Evolutionary conservation across 116 monocot species (phyloP), one percentile per base, ranked within the genome.

Genomic region (Trichopus zeylanicus): DNA sequence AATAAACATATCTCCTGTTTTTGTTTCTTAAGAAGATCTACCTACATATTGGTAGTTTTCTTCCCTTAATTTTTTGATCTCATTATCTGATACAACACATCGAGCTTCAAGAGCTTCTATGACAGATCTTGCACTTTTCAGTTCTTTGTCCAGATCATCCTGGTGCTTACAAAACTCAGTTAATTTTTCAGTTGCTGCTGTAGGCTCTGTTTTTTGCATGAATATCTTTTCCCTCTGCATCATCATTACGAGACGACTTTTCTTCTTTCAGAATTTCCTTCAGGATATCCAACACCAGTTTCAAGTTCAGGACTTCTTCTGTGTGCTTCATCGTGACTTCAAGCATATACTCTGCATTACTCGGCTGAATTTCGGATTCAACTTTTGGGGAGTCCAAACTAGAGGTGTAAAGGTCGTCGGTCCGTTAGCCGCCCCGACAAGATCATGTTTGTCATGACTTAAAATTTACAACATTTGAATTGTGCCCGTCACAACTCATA

Each of bases 31-130:
- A 74, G 4, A 25, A 66, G 31, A 22, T 84, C 65, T 23, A n/a
- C n/a, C n/a, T n/a, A 18, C 13, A 30, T 65, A 46, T 26, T 62
- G 37, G 5, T 29, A 49, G 33, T 71, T 78, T 37, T 52, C 76
- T 30, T 67, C 64, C 57, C 68, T 79, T 56, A 79, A 67, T 60
- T 59, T 73, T 15, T 91, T 79, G 34, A 85, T 39, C 53, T 97
- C 97, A 63, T 78, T 73, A 23, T 85, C 67, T 26, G 67, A 67
- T 24, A 73, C 39, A 13, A 90, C 51, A 19, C 84, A 68, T 60
- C 91, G 81, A 1, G 77, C 67, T 75, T 97, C 91, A 55, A 91
- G 84, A 53, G 81, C 78, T 64, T 97, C 91, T 68, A 91, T 82
- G 26, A 82, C 52, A 60, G 69, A 69, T 64, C 67, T 84, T 58